Base-by-base conservation (phyloP, 306 rosid species). In the Quercus robur region DNA sequence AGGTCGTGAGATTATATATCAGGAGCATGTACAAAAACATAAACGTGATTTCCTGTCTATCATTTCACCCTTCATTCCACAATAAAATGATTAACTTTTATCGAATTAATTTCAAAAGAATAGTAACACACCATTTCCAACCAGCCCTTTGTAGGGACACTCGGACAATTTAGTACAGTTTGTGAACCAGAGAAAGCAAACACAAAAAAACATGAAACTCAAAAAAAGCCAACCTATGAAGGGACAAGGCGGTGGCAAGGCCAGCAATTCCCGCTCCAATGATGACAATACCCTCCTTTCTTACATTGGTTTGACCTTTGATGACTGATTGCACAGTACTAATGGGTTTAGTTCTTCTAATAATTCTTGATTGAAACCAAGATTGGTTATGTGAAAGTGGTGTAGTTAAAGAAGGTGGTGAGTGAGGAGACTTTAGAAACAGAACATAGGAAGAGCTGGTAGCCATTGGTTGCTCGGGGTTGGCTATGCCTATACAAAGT, bases 181-280 rank as follows among this genome's bases (percentile, higher is more conserved):
- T 4, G 25, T 30, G 46, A 66, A 30, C 49, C 21, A 33, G 23
- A 66, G 71, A 31, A 31, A 30, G 20, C 21, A 33, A 33, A 66
- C 71, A 30, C 23, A 11, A 7, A 31, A 64, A 31, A 19, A 6
- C 3, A 11, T 30, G 70, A 3, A 3, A 71, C 51, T 71, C 23
- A 72, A 54, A 1, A 31, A 73, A 30, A 28, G 31, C 33, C 2
- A 38, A 88, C 93, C 91, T 85, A 89, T 89, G 96, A 79, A 93
- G 97, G 49, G 97, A 87, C 4, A 93, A 82, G 3, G 96, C 91
- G 3, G 97, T 89, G 64, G 95, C 94, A 57, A 93, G 92, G 61
- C 96, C 96, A 10, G 92, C 94, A 7, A 93, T 91, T 52, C 96
- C 97, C 8, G 79, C 92, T 33, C 97, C 97, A 4, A 93, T 91